A percentile compares a stretch with the other conserved stretches of the same genome.
These are phyloP conservation scores for Leccinum pachyderme DNA, from an alignment of 1,284 basidiomycete genomes.

Conservation along the genomic window DNA sequence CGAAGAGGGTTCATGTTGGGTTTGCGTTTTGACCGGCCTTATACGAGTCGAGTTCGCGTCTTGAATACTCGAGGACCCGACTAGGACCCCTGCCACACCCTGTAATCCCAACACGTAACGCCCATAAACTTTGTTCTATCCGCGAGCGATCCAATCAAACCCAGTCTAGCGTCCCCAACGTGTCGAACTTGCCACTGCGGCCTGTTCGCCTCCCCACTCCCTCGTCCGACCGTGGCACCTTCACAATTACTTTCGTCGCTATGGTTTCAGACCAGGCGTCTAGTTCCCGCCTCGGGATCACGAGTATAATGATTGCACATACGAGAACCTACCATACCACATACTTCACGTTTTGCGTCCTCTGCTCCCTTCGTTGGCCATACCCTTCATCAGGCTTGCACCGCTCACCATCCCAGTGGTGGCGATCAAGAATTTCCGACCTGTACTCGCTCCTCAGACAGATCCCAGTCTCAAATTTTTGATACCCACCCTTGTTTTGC, in stretches of 20 bases:
- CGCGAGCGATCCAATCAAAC: constrained; percentile 2
- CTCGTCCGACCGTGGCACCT: constrained; percentile 1
- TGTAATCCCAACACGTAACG: constrained; percentile 3
- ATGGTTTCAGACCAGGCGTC: background rate
- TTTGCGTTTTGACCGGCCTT: constrained; percentile 32
- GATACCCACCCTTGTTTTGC: constrained; percentile 68
- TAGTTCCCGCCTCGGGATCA: background rate
- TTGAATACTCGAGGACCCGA: constrained; percentile 27
- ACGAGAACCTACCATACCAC: constrained; percentile 5
- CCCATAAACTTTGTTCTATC: constrained; percentile 4
- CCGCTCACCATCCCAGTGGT: constrained; percentile 89
- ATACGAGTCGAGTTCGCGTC: constrained; percentile 31
- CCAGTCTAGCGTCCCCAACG: background rate
- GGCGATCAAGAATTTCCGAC: constrained; percentile 81
- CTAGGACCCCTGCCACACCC: constrained; percentile 34
- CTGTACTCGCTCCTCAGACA: constrained; percentile 39
- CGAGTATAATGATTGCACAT: background rate
- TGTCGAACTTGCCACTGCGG: background rate
- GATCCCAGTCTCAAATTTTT: background rate
- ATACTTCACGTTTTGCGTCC: constrained; percentile 19
- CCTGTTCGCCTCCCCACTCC: background rate
- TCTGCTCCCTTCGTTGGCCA: constrained; percentile 46
- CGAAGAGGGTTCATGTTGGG: constrained; percentile 33
- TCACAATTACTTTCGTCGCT: constrained; percentile 3
- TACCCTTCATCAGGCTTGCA: constrained; percentile 64